These are phyloP conservation scores for Microthyrium microscopicum DNA, from an alignment of 2,329 filamentous ascomycete species.

Conservation along the genomic window DNA sequence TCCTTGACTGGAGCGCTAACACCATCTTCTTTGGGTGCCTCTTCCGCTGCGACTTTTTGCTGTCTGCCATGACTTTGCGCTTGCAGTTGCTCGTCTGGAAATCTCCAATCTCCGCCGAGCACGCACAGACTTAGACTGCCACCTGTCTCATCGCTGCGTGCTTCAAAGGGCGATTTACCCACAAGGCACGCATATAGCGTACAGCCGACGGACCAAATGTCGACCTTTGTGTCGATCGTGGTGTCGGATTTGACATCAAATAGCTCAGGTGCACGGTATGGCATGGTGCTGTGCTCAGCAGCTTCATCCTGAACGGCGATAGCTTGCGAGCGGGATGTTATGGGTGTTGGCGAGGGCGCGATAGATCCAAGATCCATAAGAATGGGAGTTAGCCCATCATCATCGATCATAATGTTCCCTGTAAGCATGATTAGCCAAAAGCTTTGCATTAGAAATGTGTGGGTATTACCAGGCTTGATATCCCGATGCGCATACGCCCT, in stretches of 20 bases:
- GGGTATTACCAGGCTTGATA: constrained; percentile 90
- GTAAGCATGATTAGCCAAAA: constrained; percentile 2
- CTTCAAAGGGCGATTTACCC: constrained; percentile 93
- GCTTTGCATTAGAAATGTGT: constrained; percentile 14
- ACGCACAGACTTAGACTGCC: constrained; percentile 87
- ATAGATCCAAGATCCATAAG: constrained; percentile 96
- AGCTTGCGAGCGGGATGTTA: constrained; percentile 78
- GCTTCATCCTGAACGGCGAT: constrained; percentile 87
- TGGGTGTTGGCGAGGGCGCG: constrained; percentile 68
- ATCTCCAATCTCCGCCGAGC: constrained; percentile 86
- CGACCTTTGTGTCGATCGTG: constrained; percentile 86
- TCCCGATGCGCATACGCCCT: constrained; percentile 86
- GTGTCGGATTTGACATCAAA: constrained; percentile 94
- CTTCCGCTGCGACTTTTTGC: constrained; percentile 15
- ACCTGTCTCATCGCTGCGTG: constrained; percentile 87
- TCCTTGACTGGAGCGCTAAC: constrained; percentile 77
- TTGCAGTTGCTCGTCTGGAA: constrained; percentile 64
- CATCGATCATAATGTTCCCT: constrained; percentile 96
- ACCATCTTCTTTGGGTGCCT: constrained; percentile 26
- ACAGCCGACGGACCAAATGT: constrained; percentile 95
- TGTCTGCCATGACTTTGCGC: constrained; percentile 34
- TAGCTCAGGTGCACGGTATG: constrained; percentile 90
- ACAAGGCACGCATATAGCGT: constrained; percentile 95
- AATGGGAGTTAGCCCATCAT: constrained; percentile 74
- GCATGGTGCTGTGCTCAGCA: constrained; percentile 95